Base-by-base conservation (phyloP, 345 rosid genomes). In the Eucalyptus microcorys region DNA sequence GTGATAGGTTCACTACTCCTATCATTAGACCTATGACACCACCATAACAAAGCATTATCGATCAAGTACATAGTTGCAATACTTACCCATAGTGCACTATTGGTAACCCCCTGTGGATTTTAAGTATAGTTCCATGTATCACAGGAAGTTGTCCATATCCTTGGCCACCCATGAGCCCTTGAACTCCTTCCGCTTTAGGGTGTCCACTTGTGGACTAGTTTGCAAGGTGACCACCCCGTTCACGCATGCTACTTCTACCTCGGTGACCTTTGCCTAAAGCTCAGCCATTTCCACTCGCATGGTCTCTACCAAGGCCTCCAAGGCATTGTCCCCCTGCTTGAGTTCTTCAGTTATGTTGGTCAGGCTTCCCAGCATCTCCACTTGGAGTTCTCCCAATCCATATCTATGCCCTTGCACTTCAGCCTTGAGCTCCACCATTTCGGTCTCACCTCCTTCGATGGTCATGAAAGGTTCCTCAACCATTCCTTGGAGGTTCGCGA, bases 71-170 rank as follows among this genome's bases (percentile, higher is more conserved):
- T 49, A 10, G 57, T 30, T 4, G 16, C 42, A 5, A 21, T 85
- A 11, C 87, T 49, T 30, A 49, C 57, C 17, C 12, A 4, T 3
- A 49, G 6, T 11, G 7, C 55, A 30, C 34, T 4, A 47, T 85
- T 16, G 6, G n/a, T 32, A 21, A 85, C 4, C 6, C 10, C 42
- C 17, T 0, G 0, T 84, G 4, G 14, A n/a, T 16, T 32, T 19
- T 8, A 83, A 83, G 55, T 84, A 47, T 14, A 11, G 30, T 8
- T 84, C 17, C 55, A 48, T 47, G 14, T 27, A 21, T 52, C 55
- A 84, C 1, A 48, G 7, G 6, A 14, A 26, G 52, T 45, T 84
- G 34, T 84, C 15, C 19, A 19, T 8, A 5, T 50, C 55, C 10
- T 45, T 84, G 10, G 21, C 86, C 32, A 26, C 40, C 8, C 32